Base-by-base conservation (phyloP, 306 rosid species). In the Cicer arietinum region DNA sequence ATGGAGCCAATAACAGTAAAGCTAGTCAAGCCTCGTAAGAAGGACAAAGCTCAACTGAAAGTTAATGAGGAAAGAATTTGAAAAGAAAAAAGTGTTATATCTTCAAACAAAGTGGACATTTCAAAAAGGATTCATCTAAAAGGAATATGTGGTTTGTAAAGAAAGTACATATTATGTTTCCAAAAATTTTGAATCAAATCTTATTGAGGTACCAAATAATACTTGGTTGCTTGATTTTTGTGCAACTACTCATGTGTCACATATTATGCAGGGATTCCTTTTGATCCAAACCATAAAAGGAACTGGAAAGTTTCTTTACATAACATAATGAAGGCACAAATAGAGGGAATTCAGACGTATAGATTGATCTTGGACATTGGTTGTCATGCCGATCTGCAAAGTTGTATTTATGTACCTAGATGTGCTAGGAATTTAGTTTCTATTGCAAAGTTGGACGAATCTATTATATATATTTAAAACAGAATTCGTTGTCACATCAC, bases 211-310 rank as follows among this genome's bases (percentile, higher is more conserved):
- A 7, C 18, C 10, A 30, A 11, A 35, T 35, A 30, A 11, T 60
- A 60, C 8, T 6, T 60, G 20, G 45, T 60, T 20, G 44, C 14
- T 60, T 3, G 45, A 35, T 60, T 35, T 1, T 20, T 0, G 6
- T 18, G 5, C n/a, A 9, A 57, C 39, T 20, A 22, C 62, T 57
- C 39, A 8, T 8, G 13, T 57, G 7, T 63, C 25, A 39, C 30
- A 63, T 41, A 14, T 63, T 41, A 41, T 42, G 30, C 6, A 63
- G 11, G 69, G 50, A n/a, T 63, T 62, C 48, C 22, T 30, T 62
- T 62, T 22, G 25, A 22, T 22, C 25, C 2, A 22, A 22, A 2
- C 25, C 25, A 22, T 22, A 22, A 22, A 22, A 14, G 11, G 7
- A 64, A 41, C 2, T n/a, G 7, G 42, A n/a, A 7, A 41, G 12